Evolutionary conservation across 345 rosid species (phyloP).

Genomic region (Acer negundo): DNA sequence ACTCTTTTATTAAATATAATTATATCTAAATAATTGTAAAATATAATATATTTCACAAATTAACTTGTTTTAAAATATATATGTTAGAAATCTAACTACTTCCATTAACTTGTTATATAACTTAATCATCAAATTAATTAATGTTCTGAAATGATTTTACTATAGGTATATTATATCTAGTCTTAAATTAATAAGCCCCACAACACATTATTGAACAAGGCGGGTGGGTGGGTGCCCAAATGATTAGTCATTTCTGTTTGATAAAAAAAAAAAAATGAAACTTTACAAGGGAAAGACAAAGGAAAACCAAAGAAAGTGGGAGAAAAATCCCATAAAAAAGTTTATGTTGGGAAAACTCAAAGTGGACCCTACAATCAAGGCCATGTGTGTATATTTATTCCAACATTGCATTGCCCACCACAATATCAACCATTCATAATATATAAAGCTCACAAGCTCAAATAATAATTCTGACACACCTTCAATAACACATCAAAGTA

Average conservation of each 20-base stretch:
- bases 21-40: too few species aligned
- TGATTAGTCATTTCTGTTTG: slow-evolving; percentile 12
- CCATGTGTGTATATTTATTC: background rate
- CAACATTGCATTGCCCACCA: background rate
- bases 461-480: background rate
- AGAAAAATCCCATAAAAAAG: slow-evolving; percentile 11
- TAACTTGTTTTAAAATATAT: too few species aligned
- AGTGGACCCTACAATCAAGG: background rate
- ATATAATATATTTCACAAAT: too few species aligned
- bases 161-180: background rate
- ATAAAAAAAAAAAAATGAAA: background rate
- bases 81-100: too few species aligned
- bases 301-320: slow-evolving; percentile 13
- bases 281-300: slow-evolving; percentile 11
- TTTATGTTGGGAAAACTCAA: background rate
- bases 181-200: background rate
- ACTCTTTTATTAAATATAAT: background rate
- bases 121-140: background rate
- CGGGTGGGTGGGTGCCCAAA: background rate
- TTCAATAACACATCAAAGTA: background rate
- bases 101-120: too few species aligned
- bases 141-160: background rate
- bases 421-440: slow-evolving; percentile 6
- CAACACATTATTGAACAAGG: background rate
- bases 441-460: background rate